Evolutionary conservation across 2,329 filamentous ascomycete species (phyloP), one percentile per base, ranked within the genome.

Genomic region (Stemphylium lycopersici): DNA sequence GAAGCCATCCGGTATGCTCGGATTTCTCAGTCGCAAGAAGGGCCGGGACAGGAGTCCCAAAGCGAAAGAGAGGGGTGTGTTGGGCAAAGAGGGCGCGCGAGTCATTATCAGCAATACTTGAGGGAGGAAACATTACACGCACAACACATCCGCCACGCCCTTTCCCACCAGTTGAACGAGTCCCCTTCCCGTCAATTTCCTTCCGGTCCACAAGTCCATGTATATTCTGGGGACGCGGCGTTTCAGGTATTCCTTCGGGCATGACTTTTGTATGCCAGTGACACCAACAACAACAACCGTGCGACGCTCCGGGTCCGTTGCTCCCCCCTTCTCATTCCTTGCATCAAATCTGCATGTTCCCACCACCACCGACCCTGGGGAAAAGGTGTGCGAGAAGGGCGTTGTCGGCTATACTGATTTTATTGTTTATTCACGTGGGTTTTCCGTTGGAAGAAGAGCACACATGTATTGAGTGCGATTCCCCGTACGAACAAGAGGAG

Each of bases 11-110:
- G 91, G 93, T 47, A 93, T 97, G 83, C 88, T 98, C 62, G 90
- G 91, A 1, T 96, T 99, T 74, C 81, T 98, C 56, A 90, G 85
- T 61, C 84, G 93, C 68, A 96, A 96, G 79, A 96, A 91, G 79
- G 91, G 93, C 24, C 83, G 93, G 59, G 91, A 92, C 50, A 87
- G 92, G 75, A 97, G 92, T 72, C 95, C 95, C 1, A 97, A 96
- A 78, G 93, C 93, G 22, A 93, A 91, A 74, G 93, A 98, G 78
- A 85, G 91, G 50, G 95, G 95, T 54, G 93, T 99, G 6, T 73
- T 99, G 54, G 95, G 95, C 52, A 98, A 98, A 72, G 93, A 98
- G 74, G 95, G 95, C 13, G 93, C 95, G 10, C 84, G 95, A 63
- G 79, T 81, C 45, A 76, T 81, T 47, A 78, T 81, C 65, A 76